Percentiles rank a stretch among this genome's conserved stretches.
Evolutionary conservation across 257 asterid species (phyloP).

Genomic region (Petrea volubilis): DNA sequence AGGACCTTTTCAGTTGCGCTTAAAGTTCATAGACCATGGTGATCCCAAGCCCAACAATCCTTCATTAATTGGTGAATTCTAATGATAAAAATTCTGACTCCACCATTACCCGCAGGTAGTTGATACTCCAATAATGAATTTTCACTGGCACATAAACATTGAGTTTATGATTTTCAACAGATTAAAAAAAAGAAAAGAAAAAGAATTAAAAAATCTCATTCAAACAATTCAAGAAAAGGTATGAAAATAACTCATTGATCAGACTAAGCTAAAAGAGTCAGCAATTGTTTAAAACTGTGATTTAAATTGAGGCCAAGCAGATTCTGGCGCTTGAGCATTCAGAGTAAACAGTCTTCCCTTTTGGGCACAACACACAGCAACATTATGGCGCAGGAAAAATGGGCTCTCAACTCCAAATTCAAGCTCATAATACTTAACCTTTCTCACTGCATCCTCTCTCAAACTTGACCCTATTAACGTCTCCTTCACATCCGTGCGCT

Average conservation of each 20-base stretch:
- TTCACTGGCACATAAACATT: too few species aligned
- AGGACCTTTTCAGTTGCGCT: too few species aligned
- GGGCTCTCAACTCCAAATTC: slow-evolving; percentile 72
- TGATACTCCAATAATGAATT: too few species aligned
- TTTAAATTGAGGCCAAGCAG: slow-evolving; percentile 66
- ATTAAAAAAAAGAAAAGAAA: too few species aligned
- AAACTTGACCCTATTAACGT: slow-evolving; percentile 43
- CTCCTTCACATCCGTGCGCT: slow-evolving; percentile 51
- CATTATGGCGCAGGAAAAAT: slow-evolving; percentile 61
- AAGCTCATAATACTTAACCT: slow-evolving; percentile 60
- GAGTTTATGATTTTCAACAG: too few species aligned
- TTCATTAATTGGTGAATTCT: too few species aligned
- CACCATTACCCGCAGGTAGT: too few species aligned
- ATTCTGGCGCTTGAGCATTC: slow-evolving; percentile 81
- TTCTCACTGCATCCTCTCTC: slow-evolving; percentile 50
- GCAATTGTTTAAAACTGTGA: slow-evolving; percentile 58
- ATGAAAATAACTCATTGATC: not conserved
- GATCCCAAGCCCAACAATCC: too few species aligned
- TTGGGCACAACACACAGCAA: slow-evolving; percentile 72
- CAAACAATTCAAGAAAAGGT: too few species aligned
- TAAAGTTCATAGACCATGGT: too few species aligned
- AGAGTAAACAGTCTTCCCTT: slow-evolving; percentile 66
- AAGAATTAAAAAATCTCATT: too few species aligned
- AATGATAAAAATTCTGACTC: too few species aligned
- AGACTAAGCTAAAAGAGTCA: slow-evolving; percentile 49